Evolutionary conservation across 1,284 basidiomycete species (phyloP).

Genomic region (Rhodofomes roseus): DNA sequence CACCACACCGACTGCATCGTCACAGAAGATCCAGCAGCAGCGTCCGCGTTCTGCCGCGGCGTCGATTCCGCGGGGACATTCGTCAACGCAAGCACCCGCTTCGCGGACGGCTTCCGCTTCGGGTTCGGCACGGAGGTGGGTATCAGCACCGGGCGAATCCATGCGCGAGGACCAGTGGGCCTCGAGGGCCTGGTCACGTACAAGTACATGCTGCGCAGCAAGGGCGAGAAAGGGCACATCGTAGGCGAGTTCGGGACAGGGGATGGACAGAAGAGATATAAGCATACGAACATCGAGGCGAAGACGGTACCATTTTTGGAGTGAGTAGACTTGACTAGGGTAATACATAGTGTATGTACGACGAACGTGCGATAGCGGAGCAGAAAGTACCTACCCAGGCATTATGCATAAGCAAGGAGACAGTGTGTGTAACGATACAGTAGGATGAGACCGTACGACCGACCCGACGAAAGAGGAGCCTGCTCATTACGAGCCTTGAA

Average conservation of each 20-base stretch:
- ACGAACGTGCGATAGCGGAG: neutral
- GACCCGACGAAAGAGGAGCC: neutral
- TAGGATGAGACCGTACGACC: neutral
- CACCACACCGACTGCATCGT: constrained; percentile 96
- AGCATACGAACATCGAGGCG: constrained; percentile 59
- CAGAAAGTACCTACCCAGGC: neutral
- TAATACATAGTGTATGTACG: neutral
- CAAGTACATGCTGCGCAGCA: constrained; percentile 88
- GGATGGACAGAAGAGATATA: constrained; percentile 74
- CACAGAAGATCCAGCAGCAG: constrained; percentile 71
- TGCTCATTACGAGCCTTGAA: constrained; percentile 34
- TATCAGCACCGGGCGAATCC: constrained; percentile 94
- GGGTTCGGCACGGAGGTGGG: constrained; percentile 98
- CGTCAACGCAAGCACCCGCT: constrained; percentile 92
- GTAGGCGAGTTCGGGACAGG: constrained; percentile 76
- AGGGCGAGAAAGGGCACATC: constrained; percentile 67
- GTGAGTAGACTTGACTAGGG: neutral
- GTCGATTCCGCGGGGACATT: constrained; percentile 93
- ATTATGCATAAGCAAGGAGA: neutral
- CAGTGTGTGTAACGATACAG: constrained; percentile 5
- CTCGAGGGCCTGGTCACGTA: constrained; percentile 93
- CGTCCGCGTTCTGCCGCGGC: constrained; percentile 77
- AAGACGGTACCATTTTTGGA: constrained; percentile 45
- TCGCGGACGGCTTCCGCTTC: constrained; percentile 96
- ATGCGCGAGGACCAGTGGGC: constrained; percentile 95